A percentile compares a stretch with the other conserved stretches of the same genome.
Conservation (phyloP, 306 rosid genomes). For the Acacia crassicarpa region DNA sequence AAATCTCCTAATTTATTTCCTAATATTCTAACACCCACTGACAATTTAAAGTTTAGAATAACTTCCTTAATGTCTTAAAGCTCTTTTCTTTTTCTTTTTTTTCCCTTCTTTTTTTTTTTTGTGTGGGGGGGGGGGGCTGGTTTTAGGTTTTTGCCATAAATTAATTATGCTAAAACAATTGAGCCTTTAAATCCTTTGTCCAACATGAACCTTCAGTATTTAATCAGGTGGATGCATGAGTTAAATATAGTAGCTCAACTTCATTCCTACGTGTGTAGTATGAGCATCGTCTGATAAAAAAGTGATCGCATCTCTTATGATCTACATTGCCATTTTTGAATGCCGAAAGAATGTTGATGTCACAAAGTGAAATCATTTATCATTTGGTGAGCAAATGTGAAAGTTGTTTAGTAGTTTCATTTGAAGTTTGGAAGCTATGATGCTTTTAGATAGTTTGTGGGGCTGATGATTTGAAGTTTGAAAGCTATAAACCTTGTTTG, state of each 20-base stretch:
- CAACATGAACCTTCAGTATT: background rate
- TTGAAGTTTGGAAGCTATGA: conserved; percentile 2
- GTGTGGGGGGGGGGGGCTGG: too few species aligned
- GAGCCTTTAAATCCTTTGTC: too few species aligned
- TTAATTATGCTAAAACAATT: too few species aligned
- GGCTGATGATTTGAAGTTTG: background rate
- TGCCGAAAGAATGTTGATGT: background rate
- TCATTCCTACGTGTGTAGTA: background rate
- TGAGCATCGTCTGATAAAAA: background rate
- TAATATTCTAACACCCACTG: too few species aligned
- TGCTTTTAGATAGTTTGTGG: conserved; percentile 12
- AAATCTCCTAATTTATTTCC: too few species aligned
- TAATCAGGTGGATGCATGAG: background rate
- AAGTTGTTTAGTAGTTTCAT: conserved; percentile 6
- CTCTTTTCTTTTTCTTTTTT: too few species aligned
- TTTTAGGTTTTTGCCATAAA: too few species aligned
- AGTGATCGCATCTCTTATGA: background rate
- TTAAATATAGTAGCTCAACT: background rate
- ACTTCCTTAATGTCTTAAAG: too few species aligned
- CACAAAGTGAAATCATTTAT: background rate
- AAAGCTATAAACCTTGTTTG: background rate
- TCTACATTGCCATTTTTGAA: background rate
- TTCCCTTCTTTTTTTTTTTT: too few species aligned
- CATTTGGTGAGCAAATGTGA: background rate
- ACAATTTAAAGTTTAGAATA: too few species aligned